A percentile compares a stretch with the other conserved stretches of the same genome.
These are phyloP conservation scores for Coemansia sp. DNA, from an alignment of 192 early-diverging fungal species.

Conservation along the genomic window DNA sequence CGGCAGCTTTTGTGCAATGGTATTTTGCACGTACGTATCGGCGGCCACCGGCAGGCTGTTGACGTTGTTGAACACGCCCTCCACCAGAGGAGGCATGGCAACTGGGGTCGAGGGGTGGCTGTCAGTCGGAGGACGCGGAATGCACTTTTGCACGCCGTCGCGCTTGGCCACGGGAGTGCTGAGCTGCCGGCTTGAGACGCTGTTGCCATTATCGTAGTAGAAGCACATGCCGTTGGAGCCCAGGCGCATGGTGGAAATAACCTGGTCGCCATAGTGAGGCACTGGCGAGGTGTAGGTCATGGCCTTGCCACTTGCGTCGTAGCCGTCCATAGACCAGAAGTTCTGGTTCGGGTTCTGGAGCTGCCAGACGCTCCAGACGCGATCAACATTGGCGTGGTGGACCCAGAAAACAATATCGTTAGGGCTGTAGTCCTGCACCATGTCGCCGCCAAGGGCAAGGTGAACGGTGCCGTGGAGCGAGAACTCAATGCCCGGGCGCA, in stretches of 20 bases:
- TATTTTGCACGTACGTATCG: conserved; percentile 23
- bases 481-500: conserved; percentile 45
- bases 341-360: conserved; percentile 35
- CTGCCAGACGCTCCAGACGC: conserved; percentile 53
- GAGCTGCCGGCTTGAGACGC: conserved; percentile 10
- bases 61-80: conserved; percentile 35
- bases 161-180: conserved; percentile 25
- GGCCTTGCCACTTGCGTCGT: conserved; percentile 9
- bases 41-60: conserved; percentile 14
- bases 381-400: conserved; percentile 54
- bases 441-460: conserved; percentile 47
- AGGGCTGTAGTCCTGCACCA: conserved; percentile 43
- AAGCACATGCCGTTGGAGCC: conserved; percentile 42
- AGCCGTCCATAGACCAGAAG: conserved; percentile 35
- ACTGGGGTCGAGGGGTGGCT: neutral
- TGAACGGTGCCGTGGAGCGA: conserved; percentile 45
- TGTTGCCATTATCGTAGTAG: conserved; percentile 41
- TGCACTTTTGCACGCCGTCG: conserved; percentile 34
- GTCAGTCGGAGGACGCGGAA: conserved; percentile 7
- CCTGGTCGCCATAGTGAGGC: conserved; percentile 25
- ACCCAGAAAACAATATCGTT: conserved; percentile 54
- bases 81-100: conserved; percentile 26
- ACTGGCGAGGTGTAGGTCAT: conserved; percentile 11
- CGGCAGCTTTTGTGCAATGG: conserved; percentile 17
- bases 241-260: conserved; percentile 31